Evolutionary conservation across 2,329 filamentous ascomycete species (phyloP).

Genomic region (Tricladium varicosporioides): DNA sequence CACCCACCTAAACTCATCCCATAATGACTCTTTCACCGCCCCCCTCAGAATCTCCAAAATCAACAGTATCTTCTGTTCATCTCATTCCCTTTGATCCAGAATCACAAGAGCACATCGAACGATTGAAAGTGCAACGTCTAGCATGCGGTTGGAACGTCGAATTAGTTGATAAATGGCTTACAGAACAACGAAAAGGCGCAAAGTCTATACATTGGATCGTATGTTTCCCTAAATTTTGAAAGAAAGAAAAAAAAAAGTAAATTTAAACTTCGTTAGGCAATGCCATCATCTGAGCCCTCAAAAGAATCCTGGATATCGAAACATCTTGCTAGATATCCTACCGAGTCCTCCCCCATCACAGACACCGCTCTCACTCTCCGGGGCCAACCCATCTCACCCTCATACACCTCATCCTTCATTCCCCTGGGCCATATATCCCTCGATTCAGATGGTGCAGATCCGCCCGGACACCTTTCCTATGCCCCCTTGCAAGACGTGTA

Average conservation of each 20-base stretch:
- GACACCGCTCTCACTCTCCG: slow-evolving; percentile 21
- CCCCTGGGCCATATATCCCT: slow-evolving; percentile 31
- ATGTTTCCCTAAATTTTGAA: not conserved
- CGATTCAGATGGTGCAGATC: slow-evolving; percentile 10
- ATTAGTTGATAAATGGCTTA: not conserved
- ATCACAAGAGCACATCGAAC: not conserved
- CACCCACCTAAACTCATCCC: no score
- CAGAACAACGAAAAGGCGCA: slow-evolving; percentile 2
- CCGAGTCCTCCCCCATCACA: slow-evolving; percentile 16
- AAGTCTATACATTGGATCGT: slow-evolving; percentile 15
- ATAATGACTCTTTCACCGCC: no score
- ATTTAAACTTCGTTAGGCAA: no score
- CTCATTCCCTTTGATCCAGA: not conserved
- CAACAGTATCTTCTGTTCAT: not conserved
- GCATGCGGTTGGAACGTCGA: not conserved
- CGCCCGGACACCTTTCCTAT: slow-evolving; percentile 4
- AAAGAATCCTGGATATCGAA: not conserved
- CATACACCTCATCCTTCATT: slow-evolving; percentile 16
- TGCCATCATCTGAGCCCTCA: not conserved
- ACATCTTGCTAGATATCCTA: slow-evolving; percentile 19
- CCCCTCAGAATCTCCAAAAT: no score
- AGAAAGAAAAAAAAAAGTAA: no score
- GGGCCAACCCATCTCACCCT: slow-evolving; percentile 8
- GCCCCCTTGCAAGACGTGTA: slow-evolving; percentile 15
- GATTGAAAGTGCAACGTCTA: not conserved